Conservation (phyloP, 1,139 yeast genomes). For the Saccharomyces uvarum region DNA sequence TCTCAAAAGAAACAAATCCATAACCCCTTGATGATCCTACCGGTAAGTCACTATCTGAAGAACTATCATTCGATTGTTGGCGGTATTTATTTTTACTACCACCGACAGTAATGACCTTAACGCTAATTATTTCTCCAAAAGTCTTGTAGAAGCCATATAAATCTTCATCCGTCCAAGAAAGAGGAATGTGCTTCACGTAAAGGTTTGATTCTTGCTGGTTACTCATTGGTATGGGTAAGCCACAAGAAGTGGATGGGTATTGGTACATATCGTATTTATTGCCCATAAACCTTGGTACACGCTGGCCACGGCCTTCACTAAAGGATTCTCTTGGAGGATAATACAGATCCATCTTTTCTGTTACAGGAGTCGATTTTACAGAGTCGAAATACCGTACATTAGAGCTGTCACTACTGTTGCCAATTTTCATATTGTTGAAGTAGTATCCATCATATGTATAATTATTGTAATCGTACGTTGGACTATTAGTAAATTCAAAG, state of each 20-base stretch:
- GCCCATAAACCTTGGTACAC: constrained; percentile 4
- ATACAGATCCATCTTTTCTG: background rate
- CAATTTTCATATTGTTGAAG: background rate
- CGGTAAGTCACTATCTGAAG: constrained; percentile 9
- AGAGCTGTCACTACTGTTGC: background rate
- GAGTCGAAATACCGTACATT: background rate
- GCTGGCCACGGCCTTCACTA: constrained; percentile 5
- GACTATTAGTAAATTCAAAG: background rate
- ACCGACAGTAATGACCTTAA: constrained; percentile 42
- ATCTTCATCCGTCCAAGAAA: constrained; percentile 29
- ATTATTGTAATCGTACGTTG: background rate
- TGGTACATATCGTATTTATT: constrained; percentile 8
- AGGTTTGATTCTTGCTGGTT: constrained; percentile 32
- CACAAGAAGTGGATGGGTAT: constrained; percentile 8
- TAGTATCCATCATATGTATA: background rate
- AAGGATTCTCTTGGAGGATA: constrained; percentile 3
- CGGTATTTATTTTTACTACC: constrained; percentile 22
- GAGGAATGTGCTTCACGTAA: constrained; percentile 30
- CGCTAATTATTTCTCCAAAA: constrained; percentile 41
- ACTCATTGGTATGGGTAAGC: constrained; percentile 28
- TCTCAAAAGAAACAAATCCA: constrained; percentile 45
- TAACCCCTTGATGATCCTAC: constrained; percentile 39
- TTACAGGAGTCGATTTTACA: background rate
- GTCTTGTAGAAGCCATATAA: constrained; percentile 26
- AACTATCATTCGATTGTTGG: background rate